Conservation (phyloP, 2,329 filamentous ascomycete species). For the Ascochyta fabae region DNA sequence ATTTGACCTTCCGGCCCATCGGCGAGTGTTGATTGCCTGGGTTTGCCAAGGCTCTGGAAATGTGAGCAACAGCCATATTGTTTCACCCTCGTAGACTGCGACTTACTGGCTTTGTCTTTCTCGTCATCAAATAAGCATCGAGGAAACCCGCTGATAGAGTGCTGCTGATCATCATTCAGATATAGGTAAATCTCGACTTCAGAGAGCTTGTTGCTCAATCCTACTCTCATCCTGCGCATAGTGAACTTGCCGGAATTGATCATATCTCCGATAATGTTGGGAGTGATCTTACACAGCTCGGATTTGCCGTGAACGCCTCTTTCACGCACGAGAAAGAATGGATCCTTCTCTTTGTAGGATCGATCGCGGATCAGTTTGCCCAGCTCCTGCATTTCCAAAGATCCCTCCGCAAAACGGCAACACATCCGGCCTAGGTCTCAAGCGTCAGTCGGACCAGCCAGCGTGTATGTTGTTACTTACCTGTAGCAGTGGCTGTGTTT, state of each 20-base stretch:
- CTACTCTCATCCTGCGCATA: neutral
- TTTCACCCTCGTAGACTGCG: neutral
- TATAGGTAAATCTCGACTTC: neutral
- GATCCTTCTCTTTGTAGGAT: neutral
- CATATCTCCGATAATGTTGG: neutral
- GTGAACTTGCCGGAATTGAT: neutral
- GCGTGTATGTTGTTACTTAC: neutral
- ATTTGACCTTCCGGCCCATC: neutral
- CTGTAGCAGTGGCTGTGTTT: neutral
- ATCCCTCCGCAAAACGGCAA: neutral
- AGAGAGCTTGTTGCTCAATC: neutral
- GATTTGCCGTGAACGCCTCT: neutral
- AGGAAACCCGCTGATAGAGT: neutral
- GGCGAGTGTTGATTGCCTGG: neutral
- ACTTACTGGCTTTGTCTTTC: neutral
- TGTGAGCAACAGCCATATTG: neutral
- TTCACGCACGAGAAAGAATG: neutral
- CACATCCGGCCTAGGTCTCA: neutral
- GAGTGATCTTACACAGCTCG: neutral
- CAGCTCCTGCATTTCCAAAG: neutral
- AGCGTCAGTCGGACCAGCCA: neutral
- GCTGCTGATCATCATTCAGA: neutral
- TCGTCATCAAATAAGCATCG: neutral
- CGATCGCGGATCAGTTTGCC: neutral
- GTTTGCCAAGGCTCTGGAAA: neutral